Evolutionary conservation across 345 rosid species (phyloP).

Genomic region (Balakata baccata): DNA sequence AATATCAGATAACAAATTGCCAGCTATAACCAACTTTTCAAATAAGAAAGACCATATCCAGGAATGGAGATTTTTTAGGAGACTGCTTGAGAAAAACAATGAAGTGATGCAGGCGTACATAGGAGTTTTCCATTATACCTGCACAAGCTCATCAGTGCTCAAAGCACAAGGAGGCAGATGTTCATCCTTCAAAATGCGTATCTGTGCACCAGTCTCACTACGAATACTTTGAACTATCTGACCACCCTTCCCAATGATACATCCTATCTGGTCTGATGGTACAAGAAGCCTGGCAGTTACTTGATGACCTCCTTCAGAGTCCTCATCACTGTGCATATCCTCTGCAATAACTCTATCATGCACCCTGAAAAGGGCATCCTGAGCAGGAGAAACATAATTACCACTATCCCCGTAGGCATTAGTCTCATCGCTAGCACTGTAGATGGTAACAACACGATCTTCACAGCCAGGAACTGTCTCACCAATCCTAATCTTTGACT

Average conservation of each 20-base stretch:
- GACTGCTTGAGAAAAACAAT: neutral
- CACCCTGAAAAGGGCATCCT: slow-evolving; percentile 84
- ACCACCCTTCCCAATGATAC: slow-evolving; percentile 93
- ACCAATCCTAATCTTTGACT: slow-evolving; percentile 81
- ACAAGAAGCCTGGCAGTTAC: slow-evolving; percentile 80
- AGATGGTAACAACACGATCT: slow-evolving; percentile 88
- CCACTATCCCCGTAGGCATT: slow-evolving; percentile 58
- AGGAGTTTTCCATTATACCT: slow-evolving; percentile 37
- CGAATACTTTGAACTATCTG: slow-evolving; percentile 83
- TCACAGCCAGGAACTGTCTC: slow-evolving; percentile 76
- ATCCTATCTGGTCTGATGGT: slow-evolving; percentile 97
- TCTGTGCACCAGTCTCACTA: slow-evolving; percentile 86
- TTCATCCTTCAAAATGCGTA: slow-evolving; percentile 84
- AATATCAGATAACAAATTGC: neutral
- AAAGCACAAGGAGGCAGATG: slow-evolving; percentile 84
- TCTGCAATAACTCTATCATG: slow-evolving; percentile 81
- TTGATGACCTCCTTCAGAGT: slow-evolving; percentile 53
- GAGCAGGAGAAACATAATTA: slow-evolving; percentile 66
- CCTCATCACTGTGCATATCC: slow-evolving; percentile 54
- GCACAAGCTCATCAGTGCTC: slow-evolving; percentile 85
- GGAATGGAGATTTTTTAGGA: neutral
- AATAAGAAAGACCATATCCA: neutral
- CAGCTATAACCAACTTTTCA: neutral
- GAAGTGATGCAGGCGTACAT: neutral
- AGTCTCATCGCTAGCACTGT: slow-evolving; percentile 83